These are phyloP conservation scores for Parietichytrium sp. DNA, from an alignment of 108 stramenopile genomes.

Conservation along the genomic window DNA sequence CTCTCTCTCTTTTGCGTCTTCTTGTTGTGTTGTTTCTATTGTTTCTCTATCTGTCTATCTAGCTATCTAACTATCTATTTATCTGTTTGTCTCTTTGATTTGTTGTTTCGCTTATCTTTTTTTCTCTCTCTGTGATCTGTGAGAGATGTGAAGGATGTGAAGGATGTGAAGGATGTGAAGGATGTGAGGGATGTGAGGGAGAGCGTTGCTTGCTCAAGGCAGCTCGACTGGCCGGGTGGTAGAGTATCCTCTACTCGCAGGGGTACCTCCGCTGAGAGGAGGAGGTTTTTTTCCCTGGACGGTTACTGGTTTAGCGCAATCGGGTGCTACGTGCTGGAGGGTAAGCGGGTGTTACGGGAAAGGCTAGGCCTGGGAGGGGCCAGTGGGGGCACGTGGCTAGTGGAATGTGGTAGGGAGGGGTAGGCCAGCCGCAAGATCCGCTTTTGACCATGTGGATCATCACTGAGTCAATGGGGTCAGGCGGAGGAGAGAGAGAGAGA, in stretches of 20 bases:
- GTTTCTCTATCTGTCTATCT: not conserved
- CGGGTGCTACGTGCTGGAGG: not conserved
- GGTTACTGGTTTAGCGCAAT: not conserved
- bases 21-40: not conserved
- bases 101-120: too few relatives aligned
- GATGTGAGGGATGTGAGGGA: constrained; percentile 3
- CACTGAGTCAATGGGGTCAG: too few relatives aligned
- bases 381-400: too few relatives aligned
- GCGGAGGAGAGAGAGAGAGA: too few relatives aligned
- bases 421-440: too few relatives aligned
- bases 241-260: not conserved
- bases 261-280: not conserved
- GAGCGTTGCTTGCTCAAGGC: not conserved
- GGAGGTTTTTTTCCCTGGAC: not conserved
- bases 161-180: not conserved
- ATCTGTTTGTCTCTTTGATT: not conserved
- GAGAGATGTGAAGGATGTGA: not conserved
- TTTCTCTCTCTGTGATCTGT: not conserved
- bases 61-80: not conserved
- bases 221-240: too few relatives aligned
- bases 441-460: too few relatives aligned
- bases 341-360: too few relatives aligned
- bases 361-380: too few relatives aligned
- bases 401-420: too few relatives aligned
- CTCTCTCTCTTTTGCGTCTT: not conserved